Percentiles rank a stretch among this genome's conserved stretches.
These are phyloP conservation scores for Kodamaea hsintzibuensis DNA, from an alignment of 805 yeast genomes.

Conservation along the genomic window DNA sequence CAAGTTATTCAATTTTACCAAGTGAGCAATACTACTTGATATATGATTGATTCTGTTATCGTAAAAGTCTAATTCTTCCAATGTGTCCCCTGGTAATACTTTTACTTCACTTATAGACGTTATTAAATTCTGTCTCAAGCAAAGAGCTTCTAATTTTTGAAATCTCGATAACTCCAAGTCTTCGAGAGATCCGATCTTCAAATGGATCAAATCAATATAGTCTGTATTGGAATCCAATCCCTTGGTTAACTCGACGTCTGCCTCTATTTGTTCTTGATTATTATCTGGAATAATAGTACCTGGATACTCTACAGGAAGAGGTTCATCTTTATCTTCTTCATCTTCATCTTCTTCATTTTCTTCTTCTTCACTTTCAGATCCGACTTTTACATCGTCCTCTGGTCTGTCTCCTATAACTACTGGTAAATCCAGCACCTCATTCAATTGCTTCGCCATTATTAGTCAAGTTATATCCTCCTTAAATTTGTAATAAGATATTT, in stretches of 20 bases:
- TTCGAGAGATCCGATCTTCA: slow-evolving; percentile 64
- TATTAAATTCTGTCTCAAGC: slow-evolving; percentile 81
- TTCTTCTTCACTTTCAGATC: slow-evolving; percentile 19
- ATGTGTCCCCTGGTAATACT: slow-evolving; percentile 61
- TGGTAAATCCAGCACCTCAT: slow-evolving; percentile 9
- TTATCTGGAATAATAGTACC: slow-evolving; percentile 47
- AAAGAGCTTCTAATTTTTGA: slow-evolving; percentile 54
- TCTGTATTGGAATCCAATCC: slow-evolving; percentile 59
- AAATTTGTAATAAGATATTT: not conserved
- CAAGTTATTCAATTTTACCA: slow-evolving; percentile 55
- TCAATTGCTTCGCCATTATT: not conserved
- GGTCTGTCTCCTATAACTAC: slow-evolving; percentile 9
- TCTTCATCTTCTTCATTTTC: slow-evolving; percentile 22
- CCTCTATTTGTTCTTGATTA: slow-evolving; percentile 55
- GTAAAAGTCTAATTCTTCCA: slow-evolving; percentile 84
- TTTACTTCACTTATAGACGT: slow-evolving; percentile 55
- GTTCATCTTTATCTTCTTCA: slow-evolving; percentile 27
- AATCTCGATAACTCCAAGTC: slow-evolving; percentile 62
- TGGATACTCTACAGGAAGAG: slow-evolving; percentile 43
- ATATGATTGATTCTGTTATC: slow-evolving; percentile 91
- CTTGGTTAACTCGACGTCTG: slow-evolving; percentile 66
- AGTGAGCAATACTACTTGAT: slow-evolving; percentile 63
- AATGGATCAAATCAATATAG: slow-evolving; percentile 65
- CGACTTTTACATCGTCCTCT: slow-evolving; percentile 10
- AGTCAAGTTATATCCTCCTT: not conserved